Base-by-base conservation (phyloP, 2,329 filamentous ascomycete species). In the Botrytis pseudocinerea region DNA sequence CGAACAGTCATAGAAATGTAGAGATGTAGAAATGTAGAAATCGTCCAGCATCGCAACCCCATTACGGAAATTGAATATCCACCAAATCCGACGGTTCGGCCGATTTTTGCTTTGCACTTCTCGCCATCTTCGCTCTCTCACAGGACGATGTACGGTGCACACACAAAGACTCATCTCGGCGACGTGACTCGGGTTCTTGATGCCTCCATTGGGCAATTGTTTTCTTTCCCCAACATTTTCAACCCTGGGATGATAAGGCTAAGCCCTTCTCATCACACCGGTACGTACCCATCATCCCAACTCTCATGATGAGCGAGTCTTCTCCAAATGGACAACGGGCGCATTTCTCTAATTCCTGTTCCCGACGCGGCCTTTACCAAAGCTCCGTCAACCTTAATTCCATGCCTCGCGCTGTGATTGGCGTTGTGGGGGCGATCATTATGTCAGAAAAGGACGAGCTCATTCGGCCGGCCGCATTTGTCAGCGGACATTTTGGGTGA, bases 1-100 rank as follows among this genome's bases (percentile, higher is more conserved):
- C 66, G 54, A 44, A 70, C 57, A 63, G 57, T 70, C 68, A 70
- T 70, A 46, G 28, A 28, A 54, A 54, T n/a, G 48, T n/a, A 46
- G 28, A 28, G n/a, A 54, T 7, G 48, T 16, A 46, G 28, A 28
- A 54, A 16, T n/a, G 48, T 54, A 28, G 18, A 46, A 61, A 57
- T 61, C 40, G 20, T 35, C 48, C 12, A 54, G 48, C 7, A 7
- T 32, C 18, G 38, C 2, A 54, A 7, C n/a, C 7, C 48, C 12
- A n/a, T n/a, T 16, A 7, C 25, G 48, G 48, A n/a, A 12, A 54
- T 18, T 10, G 32, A 46, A 66, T 40, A 54, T 66, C 46, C 63
- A 40, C 44, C 32, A 10, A 28, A 28, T 48, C 57, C 54, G 57
- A 46, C 40, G 20, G 40, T 70, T 62, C 57, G 68, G 68, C 68